Percentiles rank a stretch among this genome's conserved stretches.
These are phyloP conservation scores for Aquilaria agallochum DNA, from an alignment of 441 rosid genomes.

Conservation along the genomic window DNA sequence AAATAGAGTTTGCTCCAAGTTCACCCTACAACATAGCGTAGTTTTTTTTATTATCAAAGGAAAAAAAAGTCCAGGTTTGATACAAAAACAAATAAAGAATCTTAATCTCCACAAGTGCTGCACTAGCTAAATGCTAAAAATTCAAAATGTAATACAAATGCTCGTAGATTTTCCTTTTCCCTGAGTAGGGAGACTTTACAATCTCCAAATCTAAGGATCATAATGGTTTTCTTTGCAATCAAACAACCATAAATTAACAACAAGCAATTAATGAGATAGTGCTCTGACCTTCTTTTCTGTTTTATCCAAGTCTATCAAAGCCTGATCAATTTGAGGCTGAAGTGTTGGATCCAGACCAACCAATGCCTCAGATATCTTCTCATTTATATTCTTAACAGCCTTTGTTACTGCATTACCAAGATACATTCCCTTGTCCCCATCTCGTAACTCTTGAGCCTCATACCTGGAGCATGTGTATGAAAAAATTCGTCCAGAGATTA, in stretches of 20 bases:
- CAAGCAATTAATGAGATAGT: background rate
- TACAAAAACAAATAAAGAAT: conserved; percentile 12
- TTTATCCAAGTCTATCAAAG: conserved; percentile 93
- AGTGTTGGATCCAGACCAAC: conserved; percentile 95
- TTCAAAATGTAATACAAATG: background rate
- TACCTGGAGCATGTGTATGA: conserved; percentile 39
- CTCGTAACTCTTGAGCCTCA: conserved; percentile 92
- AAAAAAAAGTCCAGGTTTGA: background rate
- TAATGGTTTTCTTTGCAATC: background rate
- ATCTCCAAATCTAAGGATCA: conserved; percentile 1
- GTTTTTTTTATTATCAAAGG: too few species aligned
- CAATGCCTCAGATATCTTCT: conserved; percentile 79
- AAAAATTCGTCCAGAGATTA: background rate
- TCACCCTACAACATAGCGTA: conserved; percentile 45
- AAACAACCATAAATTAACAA: background rate
- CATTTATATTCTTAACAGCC: conserved; percentile 91
- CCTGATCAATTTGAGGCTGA: conserved; percentile 91
- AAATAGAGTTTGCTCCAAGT: conserved; percentile 91
- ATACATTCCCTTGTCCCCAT: conserved; percentile 89
- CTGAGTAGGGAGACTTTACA: conserved; percentile 1
- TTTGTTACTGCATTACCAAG: conserved; percentile 87
- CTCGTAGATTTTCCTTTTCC: background rate
- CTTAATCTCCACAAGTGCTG: conserved; percentile 8
- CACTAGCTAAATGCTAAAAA: background rate
- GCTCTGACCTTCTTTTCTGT: conserved; percentile 78